Base-by-base conservation (phyloP, 2,329 filamentous ascomycete species). In the Bisporella sp. region DNA sequence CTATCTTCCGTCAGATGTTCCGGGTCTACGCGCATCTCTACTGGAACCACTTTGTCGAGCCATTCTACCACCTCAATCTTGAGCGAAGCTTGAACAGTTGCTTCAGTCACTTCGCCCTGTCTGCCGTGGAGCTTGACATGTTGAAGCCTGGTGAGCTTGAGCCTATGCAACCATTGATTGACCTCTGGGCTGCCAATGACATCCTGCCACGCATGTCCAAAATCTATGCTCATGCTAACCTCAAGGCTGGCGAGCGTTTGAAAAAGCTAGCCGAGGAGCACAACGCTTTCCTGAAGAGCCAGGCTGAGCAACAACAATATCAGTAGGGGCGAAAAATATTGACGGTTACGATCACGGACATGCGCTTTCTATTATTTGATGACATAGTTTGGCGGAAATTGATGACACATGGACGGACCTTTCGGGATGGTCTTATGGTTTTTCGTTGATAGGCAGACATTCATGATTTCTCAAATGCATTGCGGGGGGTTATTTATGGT, bases 1-100 rank as follows among this genome's bases (percentile, higher is more conserved):
- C 85, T 58, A 93, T 96, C 63, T 92, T 96, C 74, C 87, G 91
- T 62, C 93, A 96, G 71, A 97, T 99, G 86, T 97, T 99, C 77
- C 87, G 93, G 53, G 92, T 96, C 60, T 99, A 99, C 66, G 86
- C 93, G 45, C 93, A 99, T 70, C 82, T 99, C 54, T 99, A 99
- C 75, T 96, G 95, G 79, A 89, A 91, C 51, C 93, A 99, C 70
- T 99, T 89, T 69, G 73, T 84, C 54, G 86, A 89, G 59, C 87
- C 86, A 5, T 89, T 90, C 69, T 92, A 89, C 71, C 85, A 91
- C 67, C 77, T 92, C 57, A 89, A 87, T 71, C 73, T 87, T 7
- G 84, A 87, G 68, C 87, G 90, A 66, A 85, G 89, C 61, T 77
- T 92, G 54, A 93, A 93, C 74, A 90, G 86, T 68, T 90, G 87